Evolutionary conservation across 2,329 filamentous ascomycete species (phyloP).

Genomic region (Falciphora oryzae): DNA sequence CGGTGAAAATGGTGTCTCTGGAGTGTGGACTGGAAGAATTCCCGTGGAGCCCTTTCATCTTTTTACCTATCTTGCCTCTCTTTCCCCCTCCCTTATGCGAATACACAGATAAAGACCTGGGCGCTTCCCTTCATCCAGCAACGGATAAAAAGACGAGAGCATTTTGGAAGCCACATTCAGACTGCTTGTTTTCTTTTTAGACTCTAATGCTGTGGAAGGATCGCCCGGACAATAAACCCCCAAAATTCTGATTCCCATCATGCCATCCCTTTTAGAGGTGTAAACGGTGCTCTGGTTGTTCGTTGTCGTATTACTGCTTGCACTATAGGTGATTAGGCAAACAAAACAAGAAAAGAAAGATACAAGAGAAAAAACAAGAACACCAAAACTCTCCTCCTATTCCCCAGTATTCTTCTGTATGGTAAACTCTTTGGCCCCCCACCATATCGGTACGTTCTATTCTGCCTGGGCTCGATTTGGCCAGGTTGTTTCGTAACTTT

Average conservation of each 20-base stretch:
- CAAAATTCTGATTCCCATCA: slow-evolving; percentile 29
- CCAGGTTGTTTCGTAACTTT: no score
- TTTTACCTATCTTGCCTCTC: slow-evolving; percentile 26
- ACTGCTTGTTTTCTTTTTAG: slow-evolving; percentile 41
- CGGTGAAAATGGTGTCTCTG: slow-evolving; percentile 56
- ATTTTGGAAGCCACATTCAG: slow-evolving; percentile 40
- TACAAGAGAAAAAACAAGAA: background rate
- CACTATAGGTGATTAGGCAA: background rate
- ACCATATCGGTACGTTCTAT: no score
- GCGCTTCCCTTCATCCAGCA: slow-evolving; percentile 29
- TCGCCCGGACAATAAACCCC: slow-evolving; percentile 50
- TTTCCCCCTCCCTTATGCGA: slow-evolving; percentile 25
- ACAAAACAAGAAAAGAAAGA: background rate
- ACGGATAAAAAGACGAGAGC: slow-evolving; percentile 34
- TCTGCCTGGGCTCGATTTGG: no score
- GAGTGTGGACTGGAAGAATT: slow-evolving; percentile 54
- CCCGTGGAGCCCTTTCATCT: slow-evolving; percentile 36
- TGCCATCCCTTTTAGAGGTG: background rate
- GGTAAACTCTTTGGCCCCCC: background rate
- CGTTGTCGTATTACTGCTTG: background rate
- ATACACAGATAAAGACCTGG: slow-evolving; percentile 32
- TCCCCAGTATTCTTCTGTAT: background rate
- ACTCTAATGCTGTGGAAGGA: slow-evolving; percentile 44
- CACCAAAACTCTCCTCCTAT: background rate
- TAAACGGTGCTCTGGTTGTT: background rate